Evolutionary conservation across 164 flowering plant species (phyloP).

Genomic region (Cinnamomum chago): DNA sequence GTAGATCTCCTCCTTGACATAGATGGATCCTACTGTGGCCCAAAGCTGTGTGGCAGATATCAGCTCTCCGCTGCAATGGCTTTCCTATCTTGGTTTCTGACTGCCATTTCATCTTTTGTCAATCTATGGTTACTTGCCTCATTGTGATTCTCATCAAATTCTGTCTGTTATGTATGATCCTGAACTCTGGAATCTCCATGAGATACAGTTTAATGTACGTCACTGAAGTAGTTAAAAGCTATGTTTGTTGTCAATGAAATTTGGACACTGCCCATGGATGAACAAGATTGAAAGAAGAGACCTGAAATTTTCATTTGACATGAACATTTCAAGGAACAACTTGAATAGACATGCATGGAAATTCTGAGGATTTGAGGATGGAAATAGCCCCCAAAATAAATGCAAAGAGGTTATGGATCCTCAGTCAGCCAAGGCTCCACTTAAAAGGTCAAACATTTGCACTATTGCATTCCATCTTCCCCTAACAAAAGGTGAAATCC

Average conservation of each 20-base stretch:
- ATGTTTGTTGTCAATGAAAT: background rate
- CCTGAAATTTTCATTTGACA: background rate
- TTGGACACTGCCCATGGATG: background rate
- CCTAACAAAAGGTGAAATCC: too few species aligned
- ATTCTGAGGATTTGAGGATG: too few species aligned
- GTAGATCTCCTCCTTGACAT: constrained; percentile 42
- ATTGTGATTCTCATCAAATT: constrained; percentile 20
- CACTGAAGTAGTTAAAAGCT: too few species aligned
- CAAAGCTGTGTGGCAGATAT: constrained; percentile 55
- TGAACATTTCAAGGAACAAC: too few species aligned
- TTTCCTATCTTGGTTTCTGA: constrained; percentile 69
- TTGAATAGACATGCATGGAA: too few species aligned
- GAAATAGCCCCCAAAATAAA: too few species aligned
- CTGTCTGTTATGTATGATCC: background rate
- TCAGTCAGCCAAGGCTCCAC: too few species aligned
- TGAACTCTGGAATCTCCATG: too few species aligned
- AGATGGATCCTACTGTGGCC: constrained; percentile 32
- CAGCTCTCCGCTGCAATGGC: constrained; percentile 73
- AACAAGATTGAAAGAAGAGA: background rate
- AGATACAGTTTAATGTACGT: too few species aligned
- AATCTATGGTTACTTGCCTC: constrained; percentile 72
- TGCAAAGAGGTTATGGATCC: too few species aligned
- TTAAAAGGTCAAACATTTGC: too few species aligned
- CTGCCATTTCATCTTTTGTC: constrained; percentile 47
- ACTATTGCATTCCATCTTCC: too few species aligned